These are phyloP conservation scores for Tetrastigma voinierianum DNA, from an alignment of 164 flowering plant species.

Conservation along the genomic window DNA sequence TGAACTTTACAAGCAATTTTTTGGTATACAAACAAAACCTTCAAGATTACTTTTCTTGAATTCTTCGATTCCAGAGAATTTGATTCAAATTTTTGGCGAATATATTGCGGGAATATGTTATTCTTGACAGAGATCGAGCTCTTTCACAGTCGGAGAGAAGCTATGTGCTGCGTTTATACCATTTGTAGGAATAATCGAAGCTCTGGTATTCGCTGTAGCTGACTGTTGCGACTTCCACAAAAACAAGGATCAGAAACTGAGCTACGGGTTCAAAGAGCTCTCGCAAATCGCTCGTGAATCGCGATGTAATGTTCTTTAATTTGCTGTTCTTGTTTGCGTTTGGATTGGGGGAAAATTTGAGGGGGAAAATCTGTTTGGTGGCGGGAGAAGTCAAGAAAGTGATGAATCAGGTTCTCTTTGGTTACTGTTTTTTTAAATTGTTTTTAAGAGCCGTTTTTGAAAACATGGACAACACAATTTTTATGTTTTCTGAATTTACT, in stretches of 20 bases:
- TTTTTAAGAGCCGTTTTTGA: too few species aligned
- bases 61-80: too few species aligned
- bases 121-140: constrained; percentile 40
- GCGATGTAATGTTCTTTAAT: constrained; percentile 30
- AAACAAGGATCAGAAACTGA: constrained; percentile 7
- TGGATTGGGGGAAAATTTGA: background rate
- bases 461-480: too few species aligned
- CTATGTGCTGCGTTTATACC: constrained; percentile 48
- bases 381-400: too few species aligned
- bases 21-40: too few species aligned
- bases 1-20: too few species aligned
- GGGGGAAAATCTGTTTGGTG: background rate
- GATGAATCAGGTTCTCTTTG: too few species aligned
- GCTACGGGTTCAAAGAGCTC: constrained; percentile 17
- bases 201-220: constrained; percentile 21
- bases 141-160: constrained; percentile 39
- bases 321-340: background rate
- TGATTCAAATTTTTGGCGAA: background rate
- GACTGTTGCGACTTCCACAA: constrained; percentile 33
- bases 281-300: constrained; percentile 47
- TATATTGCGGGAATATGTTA: background rate
- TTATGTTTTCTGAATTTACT: too few species aligned
- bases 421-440: too few species aligned
- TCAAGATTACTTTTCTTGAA: too few species aligned
- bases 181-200: constrained; percentile 33